phyloP scores from a whole-genome alignment of 441 rosid species.

The Monsonia emarginata region DNA sequence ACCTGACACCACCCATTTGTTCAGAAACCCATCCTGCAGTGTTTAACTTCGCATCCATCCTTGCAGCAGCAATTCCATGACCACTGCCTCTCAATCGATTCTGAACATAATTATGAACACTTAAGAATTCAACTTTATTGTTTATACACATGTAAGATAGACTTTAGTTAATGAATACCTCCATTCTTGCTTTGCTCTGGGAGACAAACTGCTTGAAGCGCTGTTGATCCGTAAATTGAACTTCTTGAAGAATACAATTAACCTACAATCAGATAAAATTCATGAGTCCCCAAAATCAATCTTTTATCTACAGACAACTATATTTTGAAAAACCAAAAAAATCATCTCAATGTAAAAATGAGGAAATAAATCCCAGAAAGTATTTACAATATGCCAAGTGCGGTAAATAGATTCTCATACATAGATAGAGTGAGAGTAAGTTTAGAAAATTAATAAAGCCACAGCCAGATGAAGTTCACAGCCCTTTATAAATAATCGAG shows the following conservation, averaged over 20 bases:
- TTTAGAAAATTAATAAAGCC: not conserved
- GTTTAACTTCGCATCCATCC: slow-evolving; percentile 90
- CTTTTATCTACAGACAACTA: not conserved
- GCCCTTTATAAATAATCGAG: no score
- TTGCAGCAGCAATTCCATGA: slow-evolving; percentile 73
- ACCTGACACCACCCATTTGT: slow-evolving; percentile 98
- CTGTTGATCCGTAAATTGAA: slow-evolving; percentile 83
- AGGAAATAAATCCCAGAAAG: not conserved
- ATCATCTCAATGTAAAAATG: slow-evolving; percentile 1
- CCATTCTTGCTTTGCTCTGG: slow-evolving; percentile 88
- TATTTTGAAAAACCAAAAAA: not conserved
- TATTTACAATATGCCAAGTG: not conserved
- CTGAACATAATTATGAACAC: slow-evolving; percentile 28
- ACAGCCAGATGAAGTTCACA: not conserved
- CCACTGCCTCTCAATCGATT: slow-evolving; percentile 84
- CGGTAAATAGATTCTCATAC: not conserved
- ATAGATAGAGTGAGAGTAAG: not conserved
- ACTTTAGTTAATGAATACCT: slow-evolving; percentile 36
- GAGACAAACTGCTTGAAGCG: slow-evolving; percentile 93
- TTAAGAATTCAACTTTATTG: slow-evolving; percentile 6
- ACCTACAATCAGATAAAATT: slow-evolving; percentile 30
- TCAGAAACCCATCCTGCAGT: slow-evolving; percentile 90
- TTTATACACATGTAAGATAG: slow-evolving; percentile 8
- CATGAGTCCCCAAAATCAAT: slow-evolving; percentile 13
- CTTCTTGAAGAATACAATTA: slow-evolving; percentile 78